Conservation (phyloP, 345 rosid species). For the Trapa bicornis region DNA sequence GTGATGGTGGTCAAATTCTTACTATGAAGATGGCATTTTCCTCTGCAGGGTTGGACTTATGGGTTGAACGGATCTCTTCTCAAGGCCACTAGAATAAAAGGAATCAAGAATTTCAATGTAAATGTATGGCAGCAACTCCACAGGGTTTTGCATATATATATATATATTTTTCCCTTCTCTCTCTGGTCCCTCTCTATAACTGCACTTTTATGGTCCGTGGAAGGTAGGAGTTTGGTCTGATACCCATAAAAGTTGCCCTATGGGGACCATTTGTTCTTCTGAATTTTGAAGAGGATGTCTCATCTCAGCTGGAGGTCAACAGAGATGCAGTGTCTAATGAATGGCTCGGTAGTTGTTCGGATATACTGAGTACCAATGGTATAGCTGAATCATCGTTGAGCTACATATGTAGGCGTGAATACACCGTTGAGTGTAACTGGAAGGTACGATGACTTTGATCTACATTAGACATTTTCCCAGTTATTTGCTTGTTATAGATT, state of each 20-base stretch:
- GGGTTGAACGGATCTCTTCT: slow-evolving; percentile 66
- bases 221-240: slow-evolving; percentile 70
- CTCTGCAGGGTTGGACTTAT: slow-evolving; percentile 79
- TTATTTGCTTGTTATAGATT: background rate
- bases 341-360: slow-evolving; percentile 76
- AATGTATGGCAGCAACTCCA: slow-evolving; percentile 29
- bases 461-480: background rate
- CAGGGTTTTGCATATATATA: background rate
- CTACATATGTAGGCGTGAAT: slow-evolving; percentile 63
- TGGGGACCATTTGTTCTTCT: slow-evolving; percentile 94
- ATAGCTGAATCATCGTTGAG: slow-evolving; percentile 42
- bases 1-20: background rate
- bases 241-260: slow-evolving; percentile 47
- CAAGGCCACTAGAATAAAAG: slow-evolving; percentile 59
- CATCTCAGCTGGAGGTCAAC: slow-evolving; percentile 15
- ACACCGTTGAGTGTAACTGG: slow-evolving; percentile 76
- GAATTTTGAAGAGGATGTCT: slow-evolving; percentile 29
- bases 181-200: background rate
- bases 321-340: slow-evolving; percentile 29
- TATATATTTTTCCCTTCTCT: too few relatives aligned
- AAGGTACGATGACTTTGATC: slow-evolving; percentile 32
- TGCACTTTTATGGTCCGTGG: slow-evolving; percentile 14
- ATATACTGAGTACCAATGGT: slow-evolving; percentile 39
- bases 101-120: slow-evolving; percentile 43
- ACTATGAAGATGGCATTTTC: background rate